Conservation (phyloP, 2,329 filamentous ascomycete genomes). For the Ophiobolus disseminans region DNA sequence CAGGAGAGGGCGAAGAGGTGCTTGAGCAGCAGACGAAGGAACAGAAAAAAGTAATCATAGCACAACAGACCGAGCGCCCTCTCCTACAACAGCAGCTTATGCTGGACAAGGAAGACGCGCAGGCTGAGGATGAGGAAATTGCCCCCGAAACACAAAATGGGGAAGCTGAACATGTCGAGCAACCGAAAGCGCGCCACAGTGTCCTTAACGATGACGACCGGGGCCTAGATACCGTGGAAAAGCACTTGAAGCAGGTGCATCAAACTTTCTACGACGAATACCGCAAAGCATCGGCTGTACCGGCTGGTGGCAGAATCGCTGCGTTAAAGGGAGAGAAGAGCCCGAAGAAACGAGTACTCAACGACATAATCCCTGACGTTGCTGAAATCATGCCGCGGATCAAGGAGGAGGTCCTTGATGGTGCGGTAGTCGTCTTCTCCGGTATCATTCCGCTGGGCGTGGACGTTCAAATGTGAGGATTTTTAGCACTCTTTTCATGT, state of each 20-base stretch:
- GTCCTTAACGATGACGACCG: conserved; percentile 86
- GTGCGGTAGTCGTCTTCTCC: conserved; percentile 83
- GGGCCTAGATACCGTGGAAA: conserved; percentile 78
- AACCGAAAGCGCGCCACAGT: conserved; percentile 68
- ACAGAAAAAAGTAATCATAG: conserved; percentile 85
- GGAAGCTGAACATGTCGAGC: conserved; percentile 40
- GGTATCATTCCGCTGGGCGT: conserved; percentile 86
- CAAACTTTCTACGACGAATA: conserved; percentile 83
- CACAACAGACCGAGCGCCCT: conserved; percentile 87
- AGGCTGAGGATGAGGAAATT: conserved; percentile 58
- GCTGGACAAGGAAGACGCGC: conserved; percentile 83
- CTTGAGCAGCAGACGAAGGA: conserved; percentile 80
- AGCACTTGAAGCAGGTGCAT: conserved; percentile 78
- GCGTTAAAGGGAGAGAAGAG: conserved; percentile 60
- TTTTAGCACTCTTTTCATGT: too few relatives aligned
- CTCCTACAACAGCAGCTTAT: conserved; percentile 91
- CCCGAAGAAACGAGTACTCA: conserved; percentile 55
- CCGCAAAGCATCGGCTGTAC: conserved; percentile 60
- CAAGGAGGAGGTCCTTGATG: conserved; percentile 77
- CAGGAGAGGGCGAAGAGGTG: conserved; percentile 70
- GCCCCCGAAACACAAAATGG: conserved; percentile 49
- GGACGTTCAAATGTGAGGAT: conserved; percentile 68
- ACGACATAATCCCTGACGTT: conserved; percentile 77
- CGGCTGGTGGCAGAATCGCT: conserved; percentile 56
- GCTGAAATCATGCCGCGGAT: conserved; percentile 82